These are phyloP conservation scores for cucumber (Cucumis sativus) DNA, from an alignment of 306 rosid genomes.

Conservation along the genomic window Cucumber_9930_V3 NC_026658.2:23712501-23713000, in stretches of 20 bases:
- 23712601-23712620: neutral
- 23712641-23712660: neutral
- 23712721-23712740: neutral
- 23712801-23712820: slow-evolving; percentile 55
- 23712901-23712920: slow-evolving; percentile 31
- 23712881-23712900: slow-evolving; percentile 46
- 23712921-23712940: slow-evolving; percentile 34
- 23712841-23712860: slow-evolving; percentile 37
- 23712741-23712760: slow-evolving; percentile 18
- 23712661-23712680: neutral
- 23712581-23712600: neutral
- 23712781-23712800: slow-evolving; percentile 29
- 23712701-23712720: neutral
- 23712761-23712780: slow-evolving; percentile 33
- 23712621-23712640: neutral
- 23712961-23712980: slow-evolving; percentile 25
- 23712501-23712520: neutral
- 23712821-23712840: slow-evolving; percentile 30
- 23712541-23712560: neutral
- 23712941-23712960: slow-evolving; percentile 37
- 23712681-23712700: neutral
- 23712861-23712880: slow-evolving; percentile 21
- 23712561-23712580: neutral
- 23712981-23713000: slow-evolving; percentile 38
- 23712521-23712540: neutral